phyloP scores from a whole-genome alignment of 495 filamentous ascomycete genomes.

The Emericellopsis terricola region DNA sequence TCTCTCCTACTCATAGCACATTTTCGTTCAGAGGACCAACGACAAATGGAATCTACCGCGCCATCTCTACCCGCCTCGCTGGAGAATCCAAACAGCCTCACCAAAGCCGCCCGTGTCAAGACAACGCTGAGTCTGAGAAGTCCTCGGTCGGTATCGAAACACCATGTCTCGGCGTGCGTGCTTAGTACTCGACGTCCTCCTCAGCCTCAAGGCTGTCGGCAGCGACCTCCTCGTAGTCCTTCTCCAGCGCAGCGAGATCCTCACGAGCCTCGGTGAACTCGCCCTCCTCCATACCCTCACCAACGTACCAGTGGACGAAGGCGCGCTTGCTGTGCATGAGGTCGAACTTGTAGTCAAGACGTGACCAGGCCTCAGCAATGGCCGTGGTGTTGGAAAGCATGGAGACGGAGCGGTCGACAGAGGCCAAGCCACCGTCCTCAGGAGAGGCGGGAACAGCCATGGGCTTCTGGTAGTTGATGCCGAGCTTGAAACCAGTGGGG shows the following conservation, averaged over 20 bases:
- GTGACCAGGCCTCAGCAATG: conserved; percentile 86
- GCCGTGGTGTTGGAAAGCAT: conserved; percentile 99
- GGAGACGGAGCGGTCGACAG: conserved; percentile 96
- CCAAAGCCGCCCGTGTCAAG: too few relatives aligned
- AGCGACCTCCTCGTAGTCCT: conserved; percentile 87
- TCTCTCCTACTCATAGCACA: too few relatives aligned
- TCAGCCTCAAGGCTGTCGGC: conserved; percentile 48
- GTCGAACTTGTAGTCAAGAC: conserved; percentile 85
- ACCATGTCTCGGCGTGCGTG: background rate
- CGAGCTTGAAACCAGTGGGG: conserved; percentile 98
- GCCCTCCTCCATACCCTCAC: conserved; percentile 91
- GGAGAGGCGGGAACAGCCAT: conserved; percentile 66
- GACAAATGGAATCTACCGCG: background rate
- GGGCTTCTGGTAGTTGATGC: conserved; percentile 98
- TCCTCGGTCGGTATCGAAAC: too few relatives aligned
- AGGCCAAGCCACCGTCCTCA: conserved; percentile 88
- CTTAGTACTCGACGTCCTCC: conserved; percentile 57
- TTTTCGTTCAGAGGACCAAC: background rate
- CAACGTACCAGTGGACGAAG: conserved; percentile 91
- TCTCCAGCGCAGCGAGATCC: conserved; percentile 76
- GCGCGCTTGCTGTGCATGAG: conserved; percentile 95
- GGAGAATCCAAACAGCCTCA: too few relatives aligned
- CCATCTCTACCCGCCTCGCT: too few relatives aligned
- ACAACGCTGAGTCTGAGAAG: too few relatives aligned
- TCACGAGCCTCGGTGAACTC: conserved; percentile 85